These are phyloP conservation scores for Arthroderma sp. DNA, from an alignment of 2,329 filamentous ascomycete genomes.

Conservation along the genomic window DNA sequence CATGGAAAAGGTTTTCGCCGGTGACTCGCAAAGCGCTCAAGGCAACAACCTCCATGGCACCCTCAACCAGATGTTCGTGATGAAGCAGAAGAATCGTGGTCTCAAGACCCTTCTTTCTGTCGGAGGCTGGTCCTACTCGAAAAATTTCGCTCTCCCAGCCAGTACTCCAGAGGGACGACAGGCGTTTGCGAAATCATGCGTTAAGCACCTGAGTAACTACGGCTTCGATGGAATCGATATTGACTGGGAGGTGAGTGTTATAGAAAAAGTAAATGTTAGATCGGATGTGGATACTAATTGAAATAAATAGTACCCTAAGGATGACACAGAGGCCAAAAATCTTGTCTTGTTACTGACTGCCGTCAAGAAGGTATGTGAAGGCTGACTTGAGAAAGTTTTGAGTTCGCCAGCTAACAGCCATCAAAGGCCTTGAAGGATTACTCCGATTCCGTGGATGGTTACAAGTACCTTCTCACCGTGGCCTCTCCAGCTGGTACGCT, in stretches of 20 bases:
- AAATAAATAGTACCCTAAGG: conserved; percentile 22
- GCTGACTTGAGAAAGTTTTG: background rate
- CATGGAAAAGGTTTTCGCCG: conserved; percentile 53
- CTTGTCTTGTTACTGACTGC: conserved; percentile 27
- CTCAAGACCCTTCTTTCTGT: conserved; percentile 73
- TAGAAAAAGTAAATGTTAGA: background rate
- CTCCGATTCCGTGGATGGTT: conserved; percentile 26
- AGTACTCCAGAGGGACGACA: conserved; percentile 47
- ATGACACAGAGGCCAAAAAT: conserved; percentile 25
- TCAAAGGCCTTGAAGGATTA: conserved; percentile 32
- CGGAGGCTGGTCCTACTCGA: conserved; percentile 66
- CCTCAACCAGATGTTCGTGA: conserved; percentile 61
- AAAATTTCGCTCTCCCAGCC: conserved; percentile 61
- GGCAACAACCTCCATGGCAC: conserved; percentile 67
- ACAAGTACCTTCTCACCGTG: conserved; percentile 37
- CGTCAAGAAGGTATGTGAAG: conserved; percentile 20
- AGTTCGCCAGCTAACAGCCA: background rate
- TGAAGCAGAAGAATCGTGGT: conserved; percentile 64
- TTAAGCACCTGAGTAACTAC: conserved; percentile 61
- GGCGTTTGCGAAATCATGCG: conserved; percentile 55
- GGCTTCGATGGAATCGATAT: conserved; percentile 49
- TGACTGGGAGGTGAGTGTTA: conserved; percentile 30
- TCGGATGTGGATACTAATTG: background rate
- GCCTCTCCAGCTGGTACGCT: conserved; percentile 34
- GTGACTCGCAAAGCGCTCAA: conserved; percentile 53